Conservation (phyloP, 192 early-diverging fungal genomes). For the Coemansia sp. region DNA sequence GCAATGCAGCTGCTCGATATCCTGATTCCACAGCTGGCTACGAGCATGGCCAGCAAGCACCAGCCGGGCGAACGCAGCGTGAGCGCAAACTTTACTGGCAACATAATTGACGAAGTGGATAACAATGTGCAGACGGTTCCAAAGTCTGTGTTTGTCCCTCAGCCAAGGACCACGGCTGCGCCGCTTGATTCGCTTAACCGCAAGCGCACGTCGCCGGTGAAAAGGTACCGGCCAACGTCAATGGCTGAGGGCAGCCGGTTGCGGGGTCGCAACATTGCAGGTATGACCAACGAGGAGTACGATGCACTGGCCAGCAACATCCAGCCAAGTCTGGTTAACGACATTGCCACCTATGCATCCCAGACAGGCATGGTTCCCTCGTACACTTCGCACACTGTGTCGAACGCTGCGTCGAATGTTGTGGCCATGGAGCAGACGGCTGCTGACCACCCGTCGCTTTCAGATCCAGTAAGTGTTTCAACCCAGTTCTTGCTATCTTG, state of each 20-base stretch:
- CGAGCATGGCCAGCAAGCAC: neutral
- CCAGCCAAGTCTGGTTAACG: conserved; percentile 21
- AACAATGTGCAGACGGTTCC: neutral
- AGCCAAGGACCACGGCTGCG: neutral
- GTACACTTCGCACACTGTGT: neutral
- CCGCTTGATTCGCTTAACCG: conserved; percentile 22
- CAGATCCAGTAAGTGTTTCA: conserved; percentile 30
- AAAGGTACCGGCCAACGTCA: conserved; percentile 13
- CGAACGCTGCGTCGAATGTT: neutral
- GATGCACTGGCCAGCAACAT: conserved; percentile 31
- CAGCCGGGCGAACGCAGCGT: neutral
- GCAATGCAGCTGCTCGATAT: conserved; percentile 12
- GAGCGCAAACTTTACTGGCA: conserved; percentile 5
- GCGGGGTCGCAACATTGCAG: conserved; percentile 21
- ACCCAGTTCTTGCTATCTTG: neutral
- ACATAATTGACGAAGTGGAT: conserved; percentile 18
- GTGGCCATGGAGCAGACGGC: conserved; percentile 6
- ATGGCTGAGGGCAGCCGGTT: conserved; percentile 33
- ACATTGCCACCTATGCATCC: conserved; percentile 21
- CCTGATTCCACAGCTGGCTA: conserved; percentile 6
- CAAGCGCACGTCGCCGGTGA: conserved; percentile 13
- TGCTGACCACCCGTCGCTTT: conserved; percentile 16
- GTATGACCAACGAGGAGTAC: conserved; percentile 34
- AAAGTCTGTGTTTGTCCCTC: neutral
- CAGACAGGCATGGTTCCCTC: conserved; percentile 20